Conservation (phyloP, 345 rosid genomes). For the Aquilaria sinensis region DNA sequence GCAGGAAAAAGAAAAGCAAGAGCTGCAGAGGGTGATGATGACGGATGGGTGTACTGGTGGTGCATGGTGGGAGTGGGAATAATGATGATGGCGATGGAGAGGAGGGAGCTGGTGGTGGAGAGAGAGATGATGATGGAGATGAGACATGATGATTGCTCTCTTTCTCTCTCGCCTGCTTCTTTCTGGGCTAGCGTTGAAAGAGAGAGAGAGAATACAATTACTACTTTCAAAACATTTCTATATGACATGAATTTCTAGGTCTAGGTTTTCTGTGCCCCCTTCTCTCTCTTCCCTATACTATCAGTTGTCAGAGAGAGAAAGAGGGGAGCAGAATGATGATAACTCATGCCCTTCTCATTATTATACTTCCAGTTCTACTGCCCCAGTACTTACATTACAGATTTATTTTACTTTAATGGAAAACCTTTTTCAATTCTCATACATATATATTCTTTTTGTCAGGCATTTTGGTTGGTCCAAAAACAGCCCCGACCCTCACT, state of each 20-base stretch:
- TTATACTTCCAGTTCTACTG: too few relatives aligned
- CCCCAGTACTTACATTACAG: too few relatives aligned
- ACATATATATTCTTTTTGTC: too few relatives aligned
- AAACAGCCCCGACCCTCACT: too few relatives aligned
- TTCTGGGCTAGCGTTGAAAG: not conserved
- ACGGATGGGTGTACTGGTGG: not conserved
- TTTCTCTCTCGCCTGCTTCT: not conserved
- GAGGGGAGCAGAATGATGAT: too few relatives aligned
- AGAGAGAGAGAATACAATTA: not conserved
- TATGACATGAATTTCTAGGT: not conserved
- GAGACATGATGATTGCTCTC: slow-evolving; percentile 4
- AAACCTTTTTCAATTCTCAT: too few relatives aligned
- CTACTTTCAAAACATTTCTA: too few relatives aligned
- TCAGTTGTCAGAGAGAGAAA: too few relatives aligned
- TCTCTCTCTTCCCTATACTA: not conserved
- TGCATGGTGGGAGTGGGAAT: not conserved
- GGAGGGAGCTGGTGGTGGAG: not conserved
- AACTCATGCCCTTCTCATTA: too few relatives aligned
- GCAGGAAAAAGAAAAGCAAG: too few relatives aligned
- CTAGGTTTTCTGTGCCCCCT: not conserved
- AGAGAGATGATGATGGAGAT: not conserved
- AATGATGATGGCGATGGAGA: slow-evolving; percentile 3
- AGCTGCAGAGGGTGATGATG: not conserved
- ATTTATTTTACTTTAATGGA: too few relatives aligned
- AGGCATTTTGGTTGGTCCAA: too few relatives aligned